Percentiles rank a stretch among this genome's conserved stretches.
Evolutionary conservation across 768 basidiomycete species (phyloP).

Genomic region (Filobasidium floriforme): DNA sequence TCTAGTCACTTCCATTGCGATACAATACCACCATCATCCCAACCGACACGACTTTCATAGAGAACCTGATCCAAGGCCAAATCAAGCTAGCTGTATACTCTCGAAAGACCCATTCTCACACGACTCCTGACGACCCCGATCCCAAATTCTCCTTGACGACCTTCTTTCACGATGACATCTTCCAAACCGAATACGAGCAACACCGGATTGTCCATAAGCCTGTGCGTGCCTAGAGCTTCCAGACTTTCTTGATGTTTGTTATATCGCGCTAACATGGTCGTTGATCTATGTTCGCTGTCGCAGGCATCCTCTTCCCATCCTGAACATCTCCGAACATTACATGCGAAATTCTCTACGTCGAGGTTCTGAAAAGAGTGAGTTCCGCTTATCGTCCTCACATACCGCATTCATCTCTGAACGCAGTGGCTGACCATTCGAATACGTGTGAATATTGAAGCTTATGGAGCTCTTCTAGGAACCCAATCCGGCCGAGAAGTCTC

Average conservation of each 20-base stretch:
- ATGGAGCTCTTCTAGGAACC: constrained; percentile 88
- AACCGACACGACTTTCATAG: too few species aligned
- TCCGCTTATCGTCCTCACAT: background rate
- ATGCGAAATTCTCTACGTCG: constrained; percentile 54
- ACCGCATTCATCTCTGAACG: background rate
- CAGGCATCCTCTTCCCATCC: constrained; percentile 91
- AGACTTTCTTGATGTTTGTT: background rate
- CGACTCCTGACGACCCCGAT: too few species aligned
- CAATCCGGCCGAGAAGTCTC: constrained; percentile 92
- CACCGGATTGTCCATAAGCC: constrained; percentile 17
- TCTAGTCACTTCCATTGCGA: too few species aligned
- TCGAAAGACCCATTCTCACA: too few species aligned
- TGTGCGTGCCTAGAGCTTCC: constrained; percentile 10
- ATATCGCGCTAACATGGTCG: background rate
- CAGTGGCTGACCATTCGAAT: background rate
- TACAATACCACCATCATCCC: too few species aligned
- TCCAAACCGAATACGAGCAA: background rate
- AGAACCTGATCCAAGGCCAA: too few species aligned
- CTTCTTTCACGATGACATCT: too few species aligned
- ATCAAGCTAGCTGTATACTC: too few species aligned
- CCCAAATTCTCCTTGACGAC: too few species aligned
- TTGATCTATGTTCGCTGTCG: background rate
- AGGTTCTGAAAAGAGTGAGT: background rate
- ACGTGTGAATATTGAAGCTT: constrained; percentile 53
- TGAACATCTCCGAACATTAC: constrained; percentile 93